Percentiles rank a stretch among this genome's conserved stretches.
phyloP scores from a whole-genome alignment of 2,329 filamentous ascomycete species.

The Aspergillus tanneri region DNA sequence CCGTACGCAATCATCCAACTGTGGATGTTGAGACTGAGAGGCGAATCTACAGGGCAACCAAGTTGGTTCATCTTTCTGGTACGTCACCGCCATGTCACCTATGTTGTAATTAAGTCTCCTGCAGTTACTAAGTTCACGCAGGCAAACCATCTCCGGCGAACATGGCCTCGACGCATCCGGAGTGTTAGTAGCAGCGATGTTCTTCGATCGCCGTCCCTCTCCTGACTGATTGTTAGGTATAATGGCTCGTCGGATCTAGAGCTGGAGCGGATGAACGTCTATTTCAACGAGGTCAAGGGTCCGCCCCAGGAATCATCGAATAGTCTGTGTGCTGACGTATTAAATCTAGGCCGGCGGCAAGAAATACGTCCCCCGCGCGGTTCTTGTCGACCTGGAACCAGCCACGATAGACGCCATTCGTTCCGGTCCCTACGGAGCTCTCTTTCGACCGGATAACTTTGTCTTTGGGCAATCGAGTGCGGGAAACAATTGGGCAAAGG shows the following conservation, averaged over 20 bases:
- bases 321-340: constrained; percentile 29
- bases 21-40: background rate
- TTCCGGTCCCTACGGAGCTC: constrained; percentile 95
- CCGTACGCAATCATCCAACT: background rate
- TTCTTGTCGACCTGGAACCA: constrained; percentile 98
- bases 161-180: constrained; percentile 96
- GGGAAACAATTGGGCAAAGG: constrained; percentile 99
- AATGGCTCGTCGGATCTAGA: constrained; percentile 97
- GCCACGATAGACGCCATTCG: constrained; percentile 99
- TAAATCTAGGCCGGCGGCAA: constrained; percentile 62
- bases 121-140: constrained; percentile 44
- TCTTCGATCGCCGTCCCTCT: background rate
- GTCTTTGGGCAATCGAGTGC: constrained; percentile 99
- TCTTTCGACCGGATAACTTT: constrained; percentile 99
- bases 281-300: constrained; percentile 98
- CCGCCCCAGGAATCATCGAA: no score
- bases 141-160: constrained; percentile 79
- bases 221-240: constrained; percentile 60
- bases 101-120: no score
- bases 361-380: constrained; percentile 98
- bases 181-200: constrained; percentile 63
- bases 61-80: constrained; percentile 99
- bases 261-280: constrained; percentile 99
- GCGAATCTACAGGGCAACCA: constrained; percentile 79
- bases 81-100: constrained; percentile 36